phyloP scores from a whole-genome alignment of 495 filamentous ascomycete species.

The Parmelia sp. region DNA sequence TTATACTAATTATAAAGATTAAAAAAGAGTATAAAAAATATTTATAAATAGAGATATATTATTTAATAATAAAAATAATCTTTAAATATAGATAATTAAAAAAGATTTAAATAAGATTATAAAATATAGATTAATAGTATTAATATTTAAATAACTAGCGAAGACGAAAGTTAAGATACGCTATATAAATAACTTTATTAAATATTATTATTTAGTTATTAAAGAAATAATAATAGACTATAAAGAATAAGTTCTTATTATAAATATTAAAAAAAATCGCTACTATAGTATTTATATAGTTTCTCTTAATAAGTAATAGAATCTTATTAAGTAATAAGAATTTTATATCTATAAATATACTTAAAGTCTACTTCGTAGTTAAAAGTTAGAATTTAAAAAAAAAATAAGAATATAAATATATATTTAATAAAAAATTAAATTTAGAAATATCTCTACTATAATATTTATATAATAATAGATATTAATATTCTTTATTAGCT shows the following conservation, averaged over 20 bases:
- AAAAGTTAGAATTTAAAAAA: neutral
- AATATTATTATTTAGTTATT: neutral
- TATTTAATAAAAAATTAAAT: constrained; percentile 2
- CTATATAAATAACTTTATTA: constrained; percentile 1
- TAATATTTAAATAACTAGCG: neutral
- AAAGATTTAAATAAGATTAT: neutral
- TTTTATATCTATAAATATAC: neutral
- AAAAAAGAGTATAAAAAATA: constrained; percentile 8
- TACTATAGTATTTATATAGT: constrained; percentile 5
- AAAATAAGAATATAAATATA: neutral
- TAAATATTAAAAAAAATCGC: neutral
- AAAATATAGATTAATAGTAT: neutral
- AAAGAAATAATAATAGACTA: neutral
- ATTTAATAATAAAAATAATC: neutral
- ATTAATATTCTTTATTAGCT: constrained; percentile 5
- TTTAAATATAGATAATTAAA: constrained; percentile 1
- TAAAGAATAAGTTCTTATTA: constrained; percentile 1
- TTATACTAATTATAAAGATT: constrained; percentile 10
- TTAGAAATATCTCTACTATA: neutral
- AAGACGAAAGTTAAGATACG: neutral
- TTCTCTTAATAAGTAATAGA: neutral
- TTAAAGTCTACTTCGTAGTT: neutral
- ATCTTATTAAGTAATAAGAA: neutral
- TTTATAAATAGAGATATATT: constrained; percentile 1
- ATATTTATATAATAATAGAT: constrained; percentile 6